Evolutionary conservation across 2,329 filamentous ascomycete genomes (phyloP), one percentile per base, ranked within the genome.

Genomic region (Verticillium isaacii): DNA sequence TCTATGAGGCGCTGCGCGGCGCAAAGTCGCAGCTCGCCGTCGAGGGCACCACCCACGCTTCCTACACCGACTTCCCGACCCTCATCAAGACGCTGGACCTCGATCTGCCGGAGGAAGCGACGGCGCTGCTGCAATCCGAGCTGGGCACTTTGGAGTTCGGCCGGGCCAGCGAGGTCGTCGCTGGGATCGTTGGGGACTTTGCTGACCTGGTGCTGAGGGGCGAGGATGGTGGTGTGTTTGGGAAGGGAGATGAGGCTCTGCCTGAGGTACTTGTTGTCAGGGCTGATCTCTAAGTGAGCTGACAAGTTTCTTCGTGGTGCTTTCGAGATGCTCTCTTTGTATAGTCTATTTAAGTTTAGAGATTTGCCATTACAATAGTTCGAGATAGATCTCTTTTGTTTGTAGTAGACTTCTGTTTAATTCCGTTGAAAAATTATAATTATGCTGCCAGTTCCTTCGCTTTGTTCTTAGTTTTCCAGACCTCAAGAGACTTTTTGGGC

Each of bases 31-130:
- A 74, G 29, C 57, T 71, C 3, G 54, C 60, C 1, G 62, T 75
- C 9, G 32, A 63, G 1, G 68, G 69, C 0, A 70, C 73, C 2
- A 59, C 65, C 0, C 74, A 77, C 19, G 71, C 68, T 0, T 70
- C 72, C 0, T 77, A 71, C 37, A 73, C 72, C 0, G 74, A 77
- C 52, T 66, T 69, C 1, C 70, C 74, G 14, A 59, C 67, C 7
- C 23, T 75, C 5, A 39, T 74, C 17, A 64, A 61, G 9, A 67
- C 63, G 0, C 17, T 75, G 0, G 55, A 59, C 1, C 14, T 75
- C 0, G 54, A 34, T 14, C 56, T 75, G 0, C 66, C 72, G 0
- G 62, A 57, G 1, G 60, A 61, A 0, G 56, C 36, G 0, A 60
- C 57, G 58, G 7, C 58, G 15, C 52, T 59, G 5, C n/a, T 67